These are phyloP conservation scores for Penicillium angulare DNA, from an alignment of 495 filamentous ascomycete genomes.

Conservation along the genomic window DNA sequence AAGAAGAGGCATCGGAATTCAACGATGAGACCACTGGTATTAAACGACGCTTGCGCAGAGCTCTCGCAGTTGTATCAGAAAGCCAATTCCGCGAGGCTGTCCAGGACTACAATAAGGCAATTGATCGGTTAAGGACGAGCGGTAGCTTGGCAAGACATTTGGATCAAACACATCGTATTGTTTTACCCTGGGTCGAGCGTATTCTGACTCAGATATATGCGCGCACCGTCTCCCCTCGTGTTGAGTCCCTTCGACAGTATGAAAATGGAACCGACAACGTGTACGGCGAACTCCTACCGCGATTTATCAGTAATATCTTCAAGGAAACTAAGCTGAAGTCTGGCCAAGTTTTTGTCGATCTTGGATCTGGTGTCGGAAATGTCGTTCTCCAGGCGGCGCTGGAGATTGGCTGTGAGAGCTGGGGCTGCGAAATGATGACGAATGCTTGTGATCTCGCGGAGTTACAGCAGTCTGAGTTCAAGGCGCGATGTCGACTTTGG, in stretches of 20 bases:
- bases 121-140: conserved; percentile 56
- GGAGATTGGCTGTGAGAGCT: conserved; percentile 90
- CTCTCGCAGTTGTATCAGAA: conserved; percentile 61
- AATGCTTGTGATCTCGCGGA: conserved; percentile 83
- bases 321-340: conserved; percentile 74
- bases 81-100: conserved; percentile 67
- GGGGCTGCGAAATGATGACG: conserved; percentile 94
- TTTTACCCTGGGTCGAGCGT: conserved; percentile 68
- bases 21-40: conserved; percentile 72
- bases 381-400: conserved; percentile 93
- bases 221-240: conserved; percentile 85
- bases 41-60: conserved; percentile 67
- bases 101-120: conserved; percentile 69
- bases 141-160: conserved; percentile 71
- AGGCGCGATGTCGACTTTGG: conserved; percentile 82
- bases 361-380: conserved; percentile 94
- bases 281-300: conserved; percentile 87
- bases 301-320: conserved; percentile 78
- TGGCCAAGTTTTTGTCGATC: conserved; percentile 83
- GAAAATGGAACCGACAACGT: conserved; percentile 86
- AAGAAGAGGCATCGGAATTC: conserved; percentile 61
- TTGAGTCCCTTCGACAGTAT: conserved; percentile 77
- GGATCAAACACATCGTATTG: conserved; percentile 60
- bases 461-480: conserved; percentile 82
- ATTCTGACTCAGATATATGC: conserved; percentile 88